phyloP scores from a whole-genome alignment of 345 rosid species.

The Pugionium cornutum region DNA sequence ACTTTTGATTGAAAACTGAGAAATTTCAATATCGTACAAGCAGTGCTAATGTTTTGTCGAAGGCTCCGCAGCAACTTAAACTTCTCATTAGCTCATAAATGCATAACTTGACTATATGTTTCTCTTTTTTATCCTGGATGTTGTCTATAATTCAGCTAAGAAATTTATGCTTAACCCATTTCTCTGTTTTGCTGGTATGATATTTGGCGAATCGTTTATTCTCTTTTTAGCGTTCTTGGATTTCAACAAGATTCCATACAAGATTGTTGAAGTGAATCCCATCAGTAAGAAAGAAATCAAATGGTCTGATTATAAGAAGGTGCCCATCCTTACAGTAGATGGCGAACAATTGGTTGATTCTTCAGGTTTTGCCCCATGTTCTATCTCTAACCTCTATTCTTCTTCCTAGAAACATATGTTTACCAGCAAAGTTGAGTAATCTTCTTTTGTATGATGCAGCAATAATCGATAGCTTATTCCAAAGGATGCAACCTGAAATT shows the following conservation, averaged over 20 bases:
- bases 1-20: too few relatives aligned
- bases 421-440: conserved; percentile 1
- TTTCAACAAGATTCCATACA: conserved; percentile 77
- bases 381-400: background rate
- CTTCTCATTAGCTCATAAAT: too few relatives aligned
- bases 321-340: conserved; percentile 76
- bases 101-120: too few relatives aligned
- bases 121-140: too few relatives aligned
- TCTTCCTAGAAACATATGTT: conserved; percentile 2
- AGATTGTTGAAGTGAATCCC: conserved; percentile 91
- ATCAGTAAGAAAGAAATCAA: conserved; percentile 86
- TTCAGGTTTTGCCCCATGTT: conserved; percentile 57
- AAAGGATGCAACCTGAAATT: conserved; percentile 59
- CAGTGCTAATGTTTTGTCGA: too few relatives aligned
- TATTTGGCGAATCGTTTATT: background rate
- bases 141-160: background rate
- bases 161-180: background rate
- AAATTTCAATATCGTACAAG: too few relatives aligned
- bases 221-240: conserved; percentile 83
- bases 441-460: conserved; percentile 47
- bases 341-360: conserved; percentile 89
- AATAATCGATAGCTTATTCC: conserved; percentile 62
- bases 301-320: conserved; percentile 96
- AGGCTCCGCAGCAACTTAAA: too few relatives aligned
- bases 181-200: conserved; percentile 5